Percentiles rank a stretch among this genome's conserved stretches.
Evolutionary conservation across 2,329 filamentous ascomycete species (phyloP).

Genomic region (Verticillium dahliae): DNA sequence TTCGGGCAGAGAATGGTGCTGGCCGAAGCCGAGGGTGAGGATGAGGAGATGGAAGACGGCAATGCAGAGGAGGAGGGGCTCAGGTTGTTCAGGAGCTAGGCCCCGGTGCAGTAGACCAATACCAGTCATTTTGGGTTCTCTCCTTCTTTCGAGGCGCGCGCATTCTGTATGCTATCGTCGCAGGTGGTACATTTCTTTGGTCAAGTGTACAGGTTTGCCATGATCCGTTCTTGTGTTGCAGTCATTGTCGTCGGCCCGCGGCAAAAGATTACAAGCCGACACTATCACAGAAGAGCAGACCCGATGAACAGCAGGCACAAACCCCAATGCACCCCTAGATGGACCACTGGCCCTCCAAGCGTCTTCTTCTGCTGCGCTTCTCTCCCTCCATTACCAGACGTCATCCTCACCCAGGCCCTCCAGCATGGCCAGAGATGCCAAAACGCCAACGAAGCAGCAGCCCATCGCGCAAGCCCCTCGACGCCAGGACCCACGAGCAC

Average conservation of each 20-base stretch:
- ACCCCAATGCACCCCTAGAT: constrained; percentile 33
- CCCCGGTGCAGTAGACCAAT: background rate
- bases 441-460: constrained; percentile 34
- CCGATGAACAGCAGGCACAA: constrained; percentile 28
- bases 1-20: constrained; percentile 65
- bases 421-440: constrained; percentile 44
- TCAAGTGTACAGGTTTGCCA: no score
- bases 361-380: constrained; percentile 14
- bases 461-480: constrained; percentile 22
- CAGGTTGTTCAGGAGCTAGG: constrained; percentile 42
- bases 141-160: background rate
- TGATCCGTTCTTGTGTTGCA: no score
- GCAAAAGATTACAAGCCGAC: no score
- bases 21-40: constrained; percentile 47
- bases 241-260: no score
- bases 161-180: background rate
- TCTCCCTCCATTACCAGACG: constrained; percentile 9
- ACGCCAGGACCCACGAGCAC: constrained; percentile 23
- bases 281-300: constrained; percentile 12
- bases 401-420: constrained; percentile 31
- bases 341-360: constrained; percentile 39
- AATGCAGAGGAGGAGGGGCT: constrained; percentile 48
- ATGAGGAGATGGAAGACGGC: constrained; percentile 41
- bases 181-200: no score
- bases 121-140: background rate